A percentile compares a stretch with the other conserved stretches of the same genome.
Evolutionary conservation across 306 rosid species (phyloP).

Genomic region (Prunus mongolica): DNA sequence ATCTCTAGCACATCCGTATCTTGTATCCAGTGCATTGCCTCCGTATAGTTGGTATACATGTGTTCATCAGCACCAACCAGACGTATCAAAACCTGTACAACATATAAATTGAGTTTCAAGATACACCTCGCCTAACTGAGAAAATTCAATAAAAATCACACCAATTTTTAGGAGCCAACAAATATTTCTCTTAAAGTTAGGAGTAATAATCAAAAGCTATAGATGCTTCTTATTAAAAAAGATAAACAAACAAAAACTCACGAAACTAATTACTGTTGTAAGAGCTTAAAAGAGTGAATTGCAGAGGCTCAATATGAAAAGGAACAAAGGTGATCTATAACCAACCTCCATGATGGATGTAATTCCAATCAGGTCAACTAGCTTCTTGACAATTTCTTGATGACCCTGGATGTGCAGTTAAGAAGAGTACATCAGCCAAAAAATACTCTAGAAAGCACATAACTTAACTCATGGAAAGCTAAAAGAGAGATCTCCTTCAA

Average conservation of each 20-base stretch:
- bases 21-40: slow-evolving; percentile 93
- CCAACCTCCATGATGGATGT: slow-evolving; percentile 99
- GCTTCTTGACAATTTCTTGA: slow-evolving; percentile 75
- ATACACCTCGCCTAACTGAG: background rate
- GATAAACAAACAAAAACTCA: background rate
- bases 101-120: slow-evolving; percentile 12
- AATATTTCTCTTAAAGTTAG: background rate
- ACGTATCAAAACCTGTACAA: slow-evolving; percentile 81
- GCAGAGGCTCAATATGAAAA: slow-evolving; percentile 1
- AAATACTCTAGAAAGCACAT: background rate
- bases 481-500: background rate
- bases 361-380: slow-evolving; percentile 94
- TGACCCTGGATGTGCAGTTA: slow-evolving; percentile 56
- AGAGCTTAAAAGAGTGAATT: background rate
- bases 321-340: slow-evolving; percentile 28
- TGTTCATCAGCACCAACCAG: slow-evolving; percentile 97
- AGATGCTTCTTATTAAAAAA: background rate
- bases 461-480: background rate
- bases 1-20: slow-evolving; percentile 85
- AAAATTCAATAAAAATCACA: slow-evolving; percentile 2
- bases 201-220: background rate
- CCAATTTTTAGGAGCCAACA: background rate
- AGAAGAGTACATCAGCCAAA: slow-evolving; percentile 23
- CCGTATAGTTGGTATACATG: slow-evolving; percentile 70
- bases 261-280: background rate